A percentile compares a stretch with the other conserved stretches of the same genome.
Evolutionary conservation across 345 rosid genomes (phyloP).

Genomic region (Pseudoturritis turrita): DNA sequence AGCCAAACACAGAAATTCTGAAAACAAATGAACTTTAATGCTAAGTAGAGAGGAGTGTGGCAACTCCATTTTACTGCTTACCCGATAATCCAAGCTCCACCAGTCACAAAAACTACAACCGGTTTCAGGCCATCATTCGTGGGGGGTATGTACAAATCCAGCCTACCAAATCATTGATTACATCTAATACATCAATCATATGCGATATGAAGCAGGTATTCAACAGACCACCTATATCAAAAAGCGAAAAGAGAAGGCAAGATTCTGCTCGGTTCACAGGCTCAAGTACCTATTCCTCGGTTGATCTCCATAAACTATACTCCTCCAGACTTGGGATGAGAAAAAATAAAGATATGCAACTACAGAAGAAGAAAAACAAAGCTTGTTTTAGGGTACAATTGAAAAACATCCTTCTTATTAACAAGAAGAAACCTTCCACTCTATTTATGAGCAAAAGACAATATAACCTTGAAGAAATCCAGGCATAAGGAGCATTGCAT

Average conservation of each 20-base stretch:
- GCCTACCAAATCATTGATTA: constrained; percentile 35
- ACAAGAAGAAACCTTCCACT: neutral
- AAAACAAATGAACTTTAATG: neutral
- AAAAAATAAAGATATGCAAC: constrained; percentile 85
- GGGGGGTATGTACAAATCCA: constrained; percentile 82
- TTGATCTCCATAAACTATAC: constrained; percentile 88
- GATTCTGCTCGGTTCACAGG: neutral
- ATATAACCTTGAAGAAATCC: constrained; percentile 86
- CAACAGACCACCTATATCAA: too few relatives aligned
- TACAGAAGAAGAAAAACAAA: constrained; percentile 35
- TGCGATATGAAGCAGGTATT: neutral
- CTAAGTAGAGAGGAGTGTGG: neutral
- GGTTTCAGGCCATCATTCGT: constrained; percentile 63
- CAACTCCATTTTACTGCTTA: constrained; percentile 26
- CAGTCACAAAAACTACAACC: constrained; percentile 89
- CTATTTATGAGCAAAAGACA: neutral
- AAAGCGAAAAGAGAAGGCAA: neutral
- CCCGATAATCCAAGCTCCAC: constrained; percentile 99
- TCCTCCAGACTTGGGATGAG: constrained; percentile 67
- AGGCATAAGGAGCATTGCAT: constrained; percentile 82
- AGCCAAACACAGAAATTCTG: neutral
- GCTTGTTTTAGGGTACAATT: neutral
- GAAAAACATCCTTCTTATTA: neutral
- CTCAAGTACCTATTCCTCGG: constrained; percentile 81
- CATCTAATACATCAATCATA: neutral